Evolutionary conservation across 768 basidiomycete genomes (phyloP), one percentile per base, ranked within the genome.

Genomic region (Gloeostereum incarnatum): DNA sequence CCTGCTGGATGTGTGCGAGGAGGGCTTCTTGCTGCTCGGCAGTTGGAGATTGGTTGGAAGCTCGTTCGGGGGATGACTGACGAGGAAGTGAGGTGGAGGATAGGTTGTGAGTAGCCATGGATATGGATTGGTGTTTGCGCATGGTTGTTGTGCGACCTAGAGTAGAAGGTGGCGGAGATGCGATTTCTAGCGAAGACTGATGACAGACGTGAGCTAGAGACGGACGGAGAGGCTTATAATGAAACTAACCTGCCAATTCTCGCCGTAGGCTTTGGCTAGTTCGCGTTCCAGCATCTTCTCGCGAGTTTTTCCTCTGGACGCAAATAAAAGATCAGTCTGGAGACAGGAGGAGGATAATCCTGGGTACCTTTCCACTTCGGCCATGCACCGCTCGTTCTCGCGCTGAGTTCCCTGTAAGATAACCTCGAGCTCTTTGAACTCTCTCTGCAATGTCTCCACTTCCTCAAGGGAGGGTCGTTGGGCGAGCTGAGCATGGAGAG

Each of bases 381-480:
- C 66, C 87, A 90, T 89, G 45, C 79, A 82, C 35, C 81, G 68
- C 48, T 89, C 86, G 49, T 91, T 91, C 61, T 91, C 88, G 35
- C 85, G 63, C 45, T 88, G 85, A 0, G 87, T 89, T 0, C 86
- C 87, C 42, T 83, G 74, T 0, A 88, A 58, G 3, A 90, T 62
- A 13, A 90, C 62, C 26, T 88, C 87, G 1, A 88, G 61, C 41
- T 83, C 81, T 48, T 75, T 75, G 49, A 78, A 77, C 46, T 89
- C 87, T 49, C 75, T 78, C 55, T 81, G 67, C 22, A 88, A 57
- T 24, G 66, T 68, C 42, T 84, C 77, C 19, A 89, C 63, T 0
- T 61, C 61, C 44, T 87, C 82, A 25, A 79, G 42, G 4, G 85
- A 75, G 9, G 86, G 86, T 9, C 86, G 68, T 37, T 76, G 63